Conservation (phyloP, 345 rosid species). For the Theobroma cacao region DNA sequence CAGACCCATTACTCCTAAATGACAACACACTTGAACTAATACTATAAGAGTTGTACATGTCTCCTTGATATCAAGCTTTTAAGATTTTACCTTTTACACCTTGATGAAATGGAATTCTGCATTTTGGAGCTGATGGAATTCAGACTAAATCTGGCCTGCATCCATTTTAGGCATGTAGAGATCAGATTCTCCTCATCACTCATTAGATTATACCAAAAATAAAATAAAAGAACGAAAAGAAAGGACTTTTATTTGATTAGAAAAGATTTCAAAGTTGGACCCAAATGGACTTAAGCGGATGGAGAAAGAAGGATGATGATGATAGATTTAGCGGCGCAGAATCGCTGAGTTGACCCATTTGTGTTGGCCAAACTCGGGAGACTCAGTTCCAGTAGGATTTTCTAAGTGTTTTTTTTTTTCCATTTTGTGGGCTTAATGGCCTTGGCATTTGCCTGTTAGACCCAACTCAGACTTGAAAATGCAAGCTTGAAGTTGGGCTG, state of each 20-base stretch:
- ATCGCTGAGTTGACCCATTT: constrained; percentile 5
- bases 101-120: constrained; percentile 10
- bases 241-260: background rate
- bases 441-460: background rate
- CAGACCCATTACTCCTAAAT: constrained; percentile 42
- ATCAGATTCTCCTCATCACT: constrained; percentile 3
- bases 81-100: constrained; percentile 21
- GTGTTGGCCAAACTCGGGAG: background rate
- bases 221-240: too few species aligned
- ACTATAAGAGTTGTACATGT: constrained; percentile 46
- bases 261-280: background rate
- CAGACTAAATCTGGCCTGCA: constrained; percentile 8
- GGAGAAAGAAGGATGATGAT: background rate
- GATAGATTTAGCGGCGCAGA: background rate
- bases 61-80: background rate
- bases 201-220: too few species aligned
- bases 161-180: constrained; percentile 1
- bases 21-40: constrained; percentile 45
- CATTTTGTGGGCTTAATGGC: background rate
- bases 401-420: too few species aligned
- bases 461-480: too few species aligned
- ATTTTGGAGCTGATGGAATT: constrained; percentile 11
- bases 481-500: background rate
- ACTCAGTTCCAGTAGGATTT: background rate
- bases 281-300: background rate